Evolutionary conservation across 2,329 filamentous ascomycete species (phyloP).

Genomic region (Colletotrichum truncatum): DNA sequence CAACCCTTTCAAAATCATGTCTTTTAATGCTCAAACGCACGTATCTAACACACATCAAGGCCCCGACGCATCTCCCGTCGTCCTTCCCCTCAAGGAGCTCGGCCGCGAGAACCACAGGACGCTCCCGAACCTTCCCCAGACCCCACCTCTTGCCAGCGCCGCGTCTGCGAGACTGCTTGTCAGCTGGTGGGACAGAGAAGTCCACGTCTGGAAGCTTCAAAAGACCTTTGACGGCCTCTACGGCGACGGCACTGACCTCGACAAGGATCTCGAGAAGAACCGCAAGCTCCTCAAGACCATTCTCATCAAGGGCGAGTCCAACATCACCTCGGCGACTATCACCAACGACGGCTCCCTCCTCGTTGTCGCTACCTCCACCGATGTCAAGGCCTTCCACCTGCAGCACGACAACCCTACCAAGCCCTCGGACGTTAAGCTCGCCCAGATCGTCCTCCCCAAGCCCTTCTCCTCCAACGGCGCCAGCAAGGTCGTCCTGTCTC

Average conservation of each 20-base stretch:
- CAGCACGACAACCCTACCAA: constrained; percentile 58
- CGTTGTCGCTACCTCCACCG: constrained; percentile 77
- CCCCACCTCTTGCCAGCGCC: constrained; percentile 77
- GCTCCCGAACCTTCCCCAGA: constrained; percentile 85
- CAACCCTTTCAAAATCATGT: not conserved
- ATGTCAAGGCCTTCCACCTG: constrained; percentile 82
- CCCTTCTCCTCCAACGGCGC: constrained; percentile 70
- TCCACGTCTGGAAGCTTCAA: constrained; percentile 79
- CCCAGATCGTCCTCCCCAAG: constrained; percentile 72
- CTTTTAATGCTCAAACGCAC: not conserved
- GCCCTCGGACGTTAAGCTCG: constrained; percentile 71
- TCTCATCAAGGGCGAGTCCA: constrained; percentile 77
- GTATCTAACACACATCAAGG: constrained; percentile 56
- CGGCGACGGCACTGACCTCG: constrained; percentile 46
- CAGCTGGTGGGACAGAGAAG: constrained; percentile 91
- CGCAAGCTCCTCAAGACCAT: constrained; percentile 76
- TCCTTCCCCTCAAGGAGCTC: constrained; percentile 79
- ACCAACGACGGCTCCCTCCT: constrained; percentile 78
- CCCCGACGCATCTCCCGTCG: constrained; percentile 83
- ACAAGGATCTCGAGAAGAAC: constrained; percentile 57
- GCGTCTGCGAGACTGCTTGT: constrained; percentile 78
- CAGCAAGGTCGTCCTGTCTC: constrained; percentile 74
- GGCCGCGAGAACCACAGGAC: constrained; percentile 84
- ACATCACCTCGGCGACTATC: constrained; percentile 79
- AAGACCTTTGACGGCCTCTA: constrained; percentile 57